phyloP scores from a whole-genome alignment of 495 filamentous ascomycete genomes.

The Neurospora sp. region DNA sequence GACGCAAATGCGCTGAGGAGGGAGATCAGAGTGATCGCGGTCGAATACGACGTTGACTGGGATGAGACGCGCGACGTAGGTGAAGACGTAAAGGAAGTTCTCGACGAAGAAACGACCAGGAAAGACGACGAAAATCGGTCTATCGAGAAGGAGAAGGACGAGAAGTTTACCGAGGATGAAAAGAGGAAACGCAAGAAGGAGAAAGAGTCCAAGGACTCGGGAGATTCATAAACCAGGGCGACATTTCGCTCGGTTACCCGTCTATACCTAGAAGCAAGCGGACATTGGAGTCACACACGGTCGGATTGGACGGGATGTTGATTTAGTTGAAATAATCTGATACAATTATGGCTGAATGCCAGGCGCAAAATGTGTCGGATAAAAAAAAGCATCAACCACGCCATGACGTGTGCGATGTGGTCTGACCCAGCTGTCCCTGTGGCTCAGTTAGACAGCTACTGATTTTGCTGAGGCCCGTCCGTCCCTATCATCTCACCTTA shows the following conservation, averaged over 20 bases:
- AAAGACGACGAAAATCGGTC: slow-evolving; percentile 16
- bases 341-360: background rate
- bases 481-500: background rate
- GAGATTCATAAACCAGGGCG: background rate
- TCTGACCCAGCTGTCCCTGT: background rate
- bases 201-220: background rate
- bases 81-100: slow-evolving; percentile 57
- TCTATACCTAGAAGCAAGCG: background rate
- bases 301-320: background rate
- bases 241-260: background rate
- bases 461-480: rapidly evolving
- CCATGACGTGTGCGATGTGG: background rate
- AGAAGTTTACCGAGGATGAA: slow-evolving; percentile 38
- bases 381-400: background rate
- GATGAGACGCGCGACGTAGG: slow-evolving; percentile 71
- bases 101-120: slow-evolving; percentile 52
- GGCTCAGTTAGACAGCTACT: background rate
- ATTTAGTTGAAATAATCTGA: background rate
- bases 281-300: background rate
- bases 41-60: slow-evolving; percentile 93
- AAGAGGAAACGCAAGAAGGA: slow-evolving; percentile 28
- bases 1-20: slow-evolving; percentile 68
- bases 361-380: background rate
- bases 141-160: slow-evolving; percentile 32
- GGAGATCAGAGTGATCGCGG: slow-evolving; percentile 74